Conservation (phyloP, 129 eudicot genomes). For the Lactuca saligna region DNA sequence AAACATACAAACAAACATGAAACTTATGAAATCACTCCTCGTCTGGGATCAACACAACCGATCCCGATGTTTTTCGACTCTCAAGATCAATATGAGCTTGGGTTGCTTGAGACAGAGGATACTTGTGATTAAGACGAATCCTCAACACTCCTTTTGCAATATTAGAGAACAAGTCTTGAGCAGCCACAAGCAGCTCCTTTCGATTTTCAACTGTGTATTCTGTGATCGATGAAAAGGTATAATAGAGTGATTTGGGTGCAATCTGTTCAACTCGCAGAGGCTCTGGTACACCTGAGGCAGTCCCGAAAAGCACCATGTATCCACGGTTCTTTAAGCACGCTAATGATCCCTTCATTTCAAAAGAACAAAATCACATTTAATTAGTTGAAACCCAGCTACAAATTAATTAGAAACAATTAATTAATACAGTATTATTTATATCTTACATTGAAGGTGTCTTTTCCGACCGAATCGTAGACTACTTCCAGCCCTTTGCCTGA, state of each 20-base stretch:
- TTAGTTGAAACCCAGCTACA: no score
- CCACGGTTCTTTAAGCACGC: constrained; percentile 58
- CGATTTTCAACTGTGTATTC: constrained; percentile 20
- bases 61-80: constrained; percentile 51
- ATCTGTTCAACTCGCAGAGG: constrained; percentile 45
- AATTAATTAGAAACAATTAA: no score
- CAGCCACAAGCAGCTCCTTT: constrained; percentile 43
- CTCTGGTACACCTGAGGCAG: constrained; percentile 50
- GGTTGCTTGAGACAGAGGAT: constrained; percentile 20
- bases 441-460: constrained; percentile 55
- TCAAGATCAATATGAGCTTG: constrained; percentile 57
- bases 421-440: not conserved
- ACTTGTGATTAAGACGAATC: constrained; percentile 54
- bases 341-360: constrained; percentile 47
- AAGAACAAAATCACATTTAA: not conserved
- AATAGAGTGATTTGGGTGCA: constrained; percentile 43
- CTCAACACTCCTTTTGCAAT: constrained; percentile 40
- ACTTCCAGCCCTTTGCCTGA: constrained; percentile 58
- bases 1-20: no score
- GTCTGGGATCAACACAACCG: constrained; percentile 27
- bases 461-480: constrained; percentile 27
- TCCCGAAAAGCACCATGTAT: constrained; percentile 52
- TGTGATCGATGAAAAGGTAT: constrained; percentile 29
- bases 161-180: constrained; percentile 45
- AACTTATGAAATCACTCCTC: not conserved